phyloP scores from a whole-genome alignment of 2,329 filamentous ascomycete species.

The Exutisphaerella laricina region DNA sequence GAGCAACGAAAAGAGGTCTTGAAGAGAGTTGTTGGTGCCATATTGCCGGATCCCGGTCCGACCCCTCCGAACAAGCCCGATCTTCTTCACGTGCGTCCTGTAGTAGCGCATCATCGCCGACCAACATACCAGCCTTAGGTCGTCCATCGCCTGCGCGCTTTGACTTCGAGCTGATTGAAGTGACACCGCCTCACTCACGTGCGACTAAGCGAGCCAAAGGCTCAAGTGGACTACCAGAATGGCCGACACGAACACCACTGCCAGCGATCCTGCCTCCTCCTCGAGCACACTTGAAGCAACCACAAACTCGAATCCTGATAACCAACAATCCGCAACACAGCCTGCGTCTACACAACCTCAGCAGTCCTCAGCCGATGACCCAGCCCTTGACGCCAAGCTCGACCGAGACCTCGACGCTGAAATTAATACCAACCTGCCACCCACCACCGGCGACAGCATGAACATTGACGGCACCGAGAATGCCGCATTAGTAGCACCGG shows the following conservation, averaged over 20 bases:
- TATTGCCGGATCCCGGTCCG: conserved; percentile 1
- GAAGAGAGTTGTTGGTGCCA: conserved; percentile 2
- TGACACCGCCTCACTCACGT: conserved; percentile 10
- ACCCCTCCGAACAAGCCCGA: not conserved
- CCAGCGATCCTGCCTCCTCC: conserved; percentile 11
- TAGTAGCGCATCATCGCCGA: not conserved
- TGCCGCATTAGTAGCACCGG: conserved; percentile 42
- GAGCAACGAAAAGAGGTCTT: not conserved
- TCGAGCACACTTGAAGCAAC: conserved; percentile 11
- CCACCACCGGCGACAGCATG: conserved; percentile 18
- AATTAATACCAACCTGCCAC: conserved; percentile 24
- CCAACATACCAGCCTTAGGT: not conserved
- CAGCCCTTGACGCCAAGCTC: conserved; percentile 35
- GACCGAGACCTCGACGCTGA: conserved; percentile 37
- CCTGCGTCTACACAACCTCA: conserved; percentile 14
- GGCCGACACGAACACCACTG: conserved; percentile 14
- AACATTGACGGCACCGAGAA: conserved; percentile 38
- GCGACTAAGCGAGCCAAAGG: conserved; percentile 8
- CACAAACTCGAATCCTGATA: conserved; percentile 3
- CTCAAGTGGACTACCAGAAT: conserved; percentile 13
- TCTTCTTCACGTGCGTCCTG: conserved; percentile 2
- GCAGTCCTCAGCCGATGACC: conserved; percentile 20
- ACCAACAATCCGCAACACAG: conserved; percentile 4
- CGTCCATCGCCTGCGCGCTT: conserved; percentile 5
- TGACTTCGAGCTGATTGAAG: conserved; percentile 15